Percentiles rank a stretch among this genome's conserved stretches.
These are phyloP conservation scores for Haberlea rhodopensis DNA, from an alignment of 257 asterid species.

Conservation along the genomic window DNA sequence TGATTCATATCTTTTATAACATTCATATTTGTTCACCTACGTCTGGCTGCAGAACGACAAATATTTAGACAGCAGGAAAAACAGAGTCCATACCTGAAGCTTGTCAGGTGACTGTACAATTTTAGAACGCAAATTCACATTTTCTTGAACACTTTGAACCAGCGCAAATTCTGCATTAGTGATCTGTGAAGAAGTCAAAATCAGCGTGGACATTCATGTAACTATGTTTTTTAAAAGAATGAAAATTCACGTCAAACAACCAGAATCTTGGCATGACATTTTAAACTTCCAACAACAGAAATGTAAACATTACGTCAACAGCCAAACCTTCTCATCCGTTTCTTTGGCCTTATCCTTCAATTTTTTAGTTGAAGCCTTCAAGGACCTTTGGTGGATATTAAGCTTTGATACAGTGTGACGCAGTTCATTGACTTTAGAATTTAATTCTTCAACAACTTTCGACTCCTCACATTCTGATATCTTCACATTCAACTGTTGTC, in stretches of 20 bases:
- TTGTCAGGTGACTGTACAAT: slow-evolving; percentile 97
- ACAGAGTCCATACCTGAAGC: slow-evolving; percentile 67
- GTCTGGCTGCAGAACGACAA: slow-evolving; percentile 6
- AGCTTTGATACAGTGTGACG: slow-evolving; percentile 59
- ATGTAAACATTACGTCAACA: slow-evolving; percentile 22
- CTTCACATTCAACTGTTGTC: slow-evolving; percentile 54
- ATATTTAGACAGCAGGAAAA: not conserved
- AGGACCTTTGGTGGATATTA: slow-evolving; percentile 67
- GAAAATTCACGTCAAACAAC: slow-evolving; percentile 17
- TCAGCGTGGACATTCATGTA: not conserved
- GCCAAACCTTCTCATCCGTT: slow-evolving; percentile 72
- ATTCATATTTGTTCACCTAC: not conserved
- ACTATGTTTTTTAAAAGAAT: not conserved
- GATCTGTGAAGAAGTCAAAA: slow-evolving; percentile 43
- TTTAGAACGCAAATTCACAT: slow-evolving; percentile 77
- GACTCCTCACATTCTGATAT: slow-evolving; percentile 49
- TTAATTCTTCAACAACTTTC: slow-evolving; percentile 60
- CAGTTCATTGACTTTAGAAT: slow-evolving; percentile 58
- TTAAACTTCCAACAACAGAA: slow-evolving; percentile 10
- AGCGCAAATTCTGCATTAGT: slow-evolving; percentile 71
- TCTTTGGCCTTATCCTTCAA: slow-evolving; percentile 73
- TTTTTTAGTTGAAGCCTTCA: slow-evolving; percentile 58
- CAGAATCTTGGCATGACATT: not conserved
- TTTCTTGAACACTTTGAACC: slow-evolving; percentile 75
- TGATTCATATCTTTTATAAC: not conserved